Conservation (phyloP, 23 red algal species). For the Gracilaria vermiculophylla region DNA sequence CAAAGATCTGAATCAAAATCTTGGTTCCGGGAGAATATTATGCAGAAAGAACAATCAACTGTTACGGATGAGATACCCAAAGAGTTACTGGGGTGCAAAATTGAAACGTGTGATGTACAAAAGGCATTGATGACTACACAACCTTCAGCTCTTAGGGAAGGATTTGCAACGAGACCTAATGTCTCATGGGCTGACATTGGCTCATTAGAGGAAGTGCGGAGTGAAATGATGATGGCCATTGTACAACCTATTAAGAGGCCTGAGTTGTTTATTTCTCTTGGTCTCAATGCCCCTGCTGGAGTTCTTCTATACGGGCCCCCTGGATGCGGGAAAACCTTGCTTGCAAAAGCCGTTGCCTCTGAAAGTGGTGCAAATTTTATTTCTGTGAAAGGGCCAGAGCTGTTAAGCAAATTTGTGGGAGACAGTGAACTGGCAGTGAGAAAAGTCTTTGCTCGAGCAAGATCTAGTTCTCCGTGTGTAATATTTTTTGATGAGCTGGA, state of each 20-base stretch:
- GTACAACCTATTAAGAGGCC: slow-evolving; percentile 76
- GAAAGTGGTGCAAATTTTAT: slow-evolving; percentile 97
- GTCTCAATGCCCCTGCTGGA: slow-evolving; percentile 75
- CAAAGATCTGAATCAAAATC: neutral
- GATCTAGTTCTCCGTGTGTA: slow-evolving; percentile 86
- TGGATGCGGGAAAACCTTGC: slow-evolving; percentile 96
- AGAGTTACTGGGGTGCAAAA: slow-evolving; percentile 4
- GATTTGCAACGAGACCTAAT: slow-evolving; percentile 81
- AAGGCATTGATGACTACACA: slow-evolving; percentile 50
- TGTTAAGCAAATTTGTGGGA: slow-evolving; percentile 97
- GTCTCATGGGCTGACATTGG: slow-evolving; percentile 92
- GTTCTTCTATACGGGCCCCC: slow-evolving; percentile 98
- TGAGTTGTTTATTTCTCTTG: slow-evolving; percentile 71
- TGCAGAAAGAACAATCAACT: no score
- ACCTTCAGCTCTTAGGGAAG: slow-evolving; percentile 89
- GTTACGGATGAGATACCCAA: neutral
- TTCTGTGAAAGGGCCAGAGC: slow-evolving; percentile 94
- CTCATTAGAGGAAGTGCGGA: slow-evolving; percentile 72
- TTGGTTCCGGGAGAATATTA: no score
- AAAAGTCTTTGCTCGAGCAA: slow-evolving; percentile 87
- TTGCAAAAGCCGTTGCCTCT: slow-evolving; percentile 93
- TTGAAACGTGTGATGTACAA: slow-evolving; percentile 78
- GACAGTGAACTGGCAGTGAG: slow-evolving; percentile 93
- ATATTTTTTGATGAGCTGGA: slow-evolving; percentile 99
- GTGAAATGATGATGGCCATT: slow-evolving; percentile 81